Evolutionary conservation across 805 yeast species (phyloP).

Genomic region (Candida pini): DNA sequence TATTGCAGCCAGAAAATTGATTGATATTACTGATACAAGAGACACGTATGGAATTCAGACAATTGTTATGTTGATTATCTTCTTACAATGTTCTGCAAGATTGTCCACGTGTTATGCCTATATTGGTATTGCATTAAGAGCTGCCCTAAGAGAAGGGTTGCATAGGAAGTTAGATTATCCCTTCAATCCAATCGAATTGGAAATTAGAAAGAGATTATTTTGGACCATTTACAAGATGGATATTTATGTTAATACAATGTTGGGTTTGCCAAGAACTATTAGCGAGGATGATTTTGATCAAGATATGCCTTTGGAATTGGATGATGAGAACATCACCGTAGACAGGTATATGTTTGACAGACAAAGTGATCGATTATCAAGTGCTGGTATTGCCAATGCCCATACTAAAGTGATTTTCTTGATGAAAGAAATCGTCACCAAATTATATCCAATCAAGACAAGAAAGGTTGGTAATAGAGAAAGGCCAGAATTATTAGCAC

Average conservation of each 20-base stretch:
- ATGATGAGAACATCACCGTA: conserved; percentile 78
- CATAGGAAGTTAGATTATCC: conserved; percentile 64
- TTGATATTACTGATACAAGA: conserved; percentile 79
- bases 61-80: conserved; percentile 77
- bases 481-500: conserved; percentile 30
- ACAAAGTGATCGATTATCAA: conserved; percentile 51
- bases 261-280: conserved; percentile 79
- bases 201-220: conserved; percentile 77
- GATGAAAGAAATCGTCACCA: conserved; percentile 63
- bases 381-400: conserved; percentile 76
- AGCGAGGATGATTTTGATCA: conserved; percentile 81
- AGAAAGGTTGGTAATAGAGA: conserved; percentile 19
- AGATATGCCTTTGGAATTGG: conserved; percentile 76
- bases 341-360: conserved; percentile 40
- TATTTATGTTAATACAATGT: conserved; percentile 77
- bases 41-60: conserved; percentile 82
- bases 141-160: conserved; percentile 76
- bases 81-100: conserved; percentile 83
- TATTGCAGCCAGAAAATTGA: conserved; percentile 69
- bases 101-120: conserved; percentile 84
- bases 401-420: conserved; percentile 74
- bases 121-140: conserved; percentile 80
- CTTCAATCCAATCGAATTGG: conserved; percentile 73
- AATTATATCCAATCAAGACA: conserved; percentile 68
- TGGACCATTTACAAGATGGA: conserved; percentile 92